Evolutionary conservation across 768 basidiomycete genomes (phyloP), one percentile per base, ranked within the genome.

Genomic region (Naganishia antarctica): DNA sequence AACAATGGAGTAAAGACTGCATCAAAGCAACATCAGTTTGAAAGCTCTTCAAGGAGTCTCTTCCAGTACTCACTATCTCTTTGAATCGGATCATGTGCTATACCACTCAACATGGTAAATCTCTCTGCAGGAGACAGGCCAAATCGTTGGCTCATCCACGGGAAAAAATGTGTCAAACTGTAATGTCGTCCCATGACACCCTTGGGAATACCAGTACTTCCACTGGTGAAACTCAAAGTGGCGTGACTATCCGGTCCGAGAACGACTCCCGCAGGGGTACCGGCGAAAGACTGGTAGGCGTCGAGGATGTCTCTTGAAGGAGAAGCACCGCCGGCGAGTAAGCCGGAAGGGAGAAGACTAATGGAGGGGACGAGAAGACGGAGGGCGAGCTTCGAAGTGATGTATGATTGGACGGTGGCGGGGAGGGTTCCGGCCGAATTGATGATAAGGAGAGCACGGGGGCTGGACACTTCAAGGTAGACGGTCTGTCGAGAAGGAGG

Each of bases 81-180:
- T 75, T 99, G 96, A 69, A 99, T 96, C 11, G 96, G 96, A 78
- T 99, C 96, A 73, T 99, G 96, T 13, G 96, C 96, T 61, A 99
- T 99, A 21, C 96, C 96, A 70, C 91, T 93, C 31, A 99, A 83
- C 96, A 99, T 98, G 0, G 96, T 98, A 73, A 96, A 99, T 77
- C 85, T 90, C 67, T 89, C 90, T 31, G 81, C 78, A 64, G 85
- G 81, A 40, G 81, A 80, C 50, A 99, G 79, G 1, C 83, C 86
- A 74, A 98, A 99, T 31, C 86, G 80, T 74, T 90, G 80, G 23
- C 88, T 87, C 96, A 99, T 98, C 96, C 96, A 99, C 1, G 93
- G 93, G 84, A 98, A 98, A 83, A 98, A 99, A 76, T 98, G 96
- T 0, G 96, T 99, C 69, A 99, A 80, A 69, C 89, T 91, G 78